These are phyloP conservation scores for Ascomycota sp. DNA, from an alignment of 2,329 filamentous ascomycete genomes.

Conservation along the genomic window DNA sequence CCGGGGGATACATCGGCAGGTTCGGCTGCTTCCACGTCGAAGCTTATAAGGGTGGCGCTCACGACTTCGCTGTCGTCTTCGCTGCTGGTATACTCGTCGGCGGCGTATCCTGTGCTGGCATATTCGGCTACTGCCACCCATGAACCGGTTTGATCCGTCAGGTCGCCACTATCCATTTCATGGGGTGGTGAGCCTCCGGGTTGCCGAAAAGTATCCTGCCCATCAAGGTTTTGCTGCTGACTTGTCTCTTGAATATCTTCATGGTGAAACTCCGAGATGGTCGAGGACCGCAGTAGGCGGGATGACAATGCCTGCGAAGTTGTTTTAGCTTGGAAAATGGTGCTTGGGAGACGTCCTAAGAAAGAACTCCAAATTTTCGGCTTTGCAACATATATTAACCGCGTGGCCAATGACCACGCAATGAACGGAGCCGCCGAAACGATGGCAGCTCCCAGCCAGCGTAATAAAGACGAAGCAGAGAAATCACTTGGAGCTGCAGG, in stretches of 20 bases:
- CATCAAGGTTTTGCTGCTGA: not conserved
- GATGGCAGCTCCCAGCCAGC: slow-evolving; percentile 20
- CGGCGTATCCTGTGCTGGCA: slow-evolving; percentile 24
- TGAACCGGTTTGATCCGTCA: slow-evolving; percentile 6
- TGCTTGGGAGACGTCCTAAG: slow-evolving; percentile 18
- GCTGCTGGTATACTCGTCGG: slow-evolving; percentile 30
- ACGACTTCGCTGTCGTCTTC: slow-evolving; percentile 33
- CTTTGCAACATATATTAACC: slow-evolving; percentile 14
- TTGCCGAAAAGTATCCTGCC: not conserved
- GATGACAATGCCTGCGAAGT: slow-evolving; percentile 5
- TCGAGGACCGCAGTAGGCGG: slow-evolving; percentile 4
- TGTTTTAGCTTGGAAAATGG: slow-evolving; percentile 9
- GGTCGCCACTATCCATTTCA: slow-evolving; percentile 11
- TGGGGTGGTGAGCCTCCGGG: slow-evolving; percentile 5
- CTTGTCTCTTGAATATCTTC: not conserved
- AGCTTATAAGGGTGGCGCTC: slow-evolving; percentile 34
- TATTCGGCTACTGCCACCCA: slow-evolving; percentile 15
- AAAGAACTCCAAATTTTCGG: slow-evolving; percentile 17
- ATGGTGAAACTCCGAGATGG: slow-evolving; percentile 2
- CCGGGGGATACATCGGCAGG: slow-evolving; percentile 26
- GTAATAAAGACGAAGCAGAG: slow-evolving; percentile 14
- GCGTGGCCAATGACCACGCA: slow-evolving; percentile 21
- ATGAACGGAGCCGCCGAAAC: slow-evolving; percentile 24
- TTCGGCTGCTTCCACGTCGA: slow-evolving; percentile 36
- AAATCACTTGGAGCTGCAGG: slow-evolving; percentile 20